Percentiles rank a stretch among this genome's conserved stretches.
Evolutionary conservation across 108 stramenopile genomes (phyloP).

Genomic region (Chaetoceros muelleri): DNA sequence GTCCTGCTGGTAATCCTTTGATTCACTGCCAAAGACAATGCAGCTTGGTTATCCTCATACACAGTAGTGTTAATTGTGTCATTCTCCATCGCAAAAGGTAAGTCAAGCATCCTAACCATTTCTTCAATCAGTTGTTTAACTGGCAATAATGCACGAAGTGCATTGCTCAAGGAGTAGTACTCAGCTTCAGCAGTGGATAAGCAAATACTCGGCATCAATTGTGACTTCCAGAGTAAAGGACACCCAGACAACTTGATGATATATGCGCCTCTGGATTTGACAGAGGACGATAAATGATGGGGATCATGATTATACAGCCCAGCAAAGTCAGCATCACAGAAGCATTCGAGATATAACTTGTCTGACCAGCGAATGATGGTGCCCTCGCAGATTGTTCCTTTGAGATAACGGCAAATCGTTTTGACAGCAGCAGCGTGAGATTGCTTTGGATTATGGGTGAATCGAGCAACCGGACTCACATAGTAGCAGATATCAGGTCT

Average conservation of each 20-base stretch:
- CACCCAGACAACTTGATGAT: slow-evolving; percentile 16
- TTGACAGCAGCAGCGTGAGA: slow-evolving; percentile 12
- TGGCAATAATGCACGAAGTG: slow-evolving; percentile 21
- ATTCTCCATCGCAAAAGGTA: no score
- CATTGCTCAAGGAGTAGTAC: slow-evolving; percentile 18
- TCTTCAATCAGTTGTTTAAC: slow-evolving; percentile 11
- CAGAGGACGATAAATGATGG: neutral
- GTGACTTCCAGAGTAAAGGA: slow-evolving; percentile 32
- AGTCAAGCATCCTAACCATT: no score
- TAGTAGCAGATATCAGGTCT: slow-evolving; percentile 7
- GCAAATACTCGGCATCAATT: slow-evolving; percentile 27
- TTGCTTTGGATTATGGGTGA: slow-evolving; percentile 3
- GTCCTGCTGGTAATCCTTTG: neutral
- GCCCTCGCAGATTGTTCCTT: slow-evolving; percentile 9
- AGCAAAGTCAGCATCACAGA: slow-evolving; percentile 7
- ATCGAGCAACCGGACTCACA: slow-evolving; percentile 3
- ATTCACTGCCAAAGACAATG: neutral
- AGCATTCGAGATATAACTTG: slow-evolving; percentile 1
- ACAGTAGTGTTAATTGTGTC: slow-evolving; percentile 6
- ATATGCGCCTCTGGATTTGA: slow-evolving; percentile 21
- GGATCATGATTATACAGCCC: neutral
- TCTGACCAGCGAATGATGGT: slow-evolving; percentile 6
- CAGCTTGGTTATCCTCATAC: neutral
- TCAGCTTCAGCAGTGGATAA: slow-evolving; percentile 34
- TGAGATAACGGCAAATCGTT: slow-evolving; percentile 8